A percentile compares a stretch with the other conserved stretches of the same genome.
These are phyloP conservation scores for Wickerhamomyces bovis DNA, from an alignment of 805 yeast species.

Conservation along the genomic window DNA sequence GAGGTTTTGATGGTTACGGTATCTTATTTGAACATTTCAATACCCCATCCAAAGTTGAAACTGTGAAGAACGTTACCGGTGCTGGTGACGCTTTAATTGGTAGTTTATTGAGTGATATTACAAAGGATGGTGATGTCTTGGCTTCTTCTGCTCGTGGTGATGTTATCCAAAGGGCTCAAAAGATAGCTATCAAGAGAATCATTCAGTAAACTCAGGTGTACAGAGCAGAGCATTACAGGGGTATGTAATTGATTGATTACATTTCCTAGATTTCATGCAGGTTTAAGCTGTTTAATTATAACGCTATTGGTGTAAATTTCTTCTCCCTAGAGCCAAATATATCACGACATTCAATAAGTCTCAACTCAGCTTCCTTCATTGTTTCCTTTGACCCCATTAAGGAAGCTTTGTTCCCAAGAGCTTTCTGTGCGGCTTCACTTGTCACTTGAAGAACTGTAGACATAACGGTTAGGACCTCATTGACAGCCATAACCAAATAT, in stretches of 20 bases:
- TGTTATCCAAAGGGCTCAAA: constrained; percentile 12
- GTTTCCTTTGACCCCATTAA: constrained; percentile 50
- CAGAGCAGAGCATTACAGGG: too few species aligned
- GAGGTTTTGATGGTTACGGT: constrained; percentile 32
- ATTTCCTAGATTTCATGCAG: background rate
- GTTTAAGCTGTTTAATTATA: constrained; percentile 28
- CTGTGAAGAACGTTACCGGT: constrained; percentile 68
- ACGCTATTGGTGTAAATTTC: constrained; percentile 41
- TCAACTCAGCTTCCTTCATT: constrained; percentile 70
- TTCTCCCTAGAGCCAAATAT: constrained; percentile 14
- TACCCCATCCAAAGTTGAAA: constrained; percentile 29
- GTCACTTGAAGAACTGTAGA: constrained; percentile 44
- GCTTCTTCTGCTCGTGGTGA: constrained; percentile 4
- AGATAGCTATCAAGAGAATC: constrained; percentile 23
- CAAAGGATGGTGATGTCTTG: constrained; percentile 4
- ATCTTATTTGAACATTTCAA: constrained; percentile 60
- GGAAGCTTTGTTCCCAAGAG: constrained; percentile 36
- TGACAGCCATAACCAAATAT: constrained; percentile 33
- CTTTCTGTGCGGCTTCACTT: constrained; percentile 30
- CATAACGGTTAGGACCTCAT: constrained; percentile 54
- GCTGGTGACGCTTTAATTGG: constrained; percentile 86
- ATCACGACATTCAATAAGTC: constrained; percentile 55
- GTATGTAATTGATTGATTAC: too few species aligned
- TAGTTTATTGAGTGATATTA: constrained; percentile 32
- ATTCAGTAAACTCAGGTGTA: too few species aligned